phyloP scores from a whole-genome alignment of 805 yeast species.

The Metschnikowia hibisci region DNA sequence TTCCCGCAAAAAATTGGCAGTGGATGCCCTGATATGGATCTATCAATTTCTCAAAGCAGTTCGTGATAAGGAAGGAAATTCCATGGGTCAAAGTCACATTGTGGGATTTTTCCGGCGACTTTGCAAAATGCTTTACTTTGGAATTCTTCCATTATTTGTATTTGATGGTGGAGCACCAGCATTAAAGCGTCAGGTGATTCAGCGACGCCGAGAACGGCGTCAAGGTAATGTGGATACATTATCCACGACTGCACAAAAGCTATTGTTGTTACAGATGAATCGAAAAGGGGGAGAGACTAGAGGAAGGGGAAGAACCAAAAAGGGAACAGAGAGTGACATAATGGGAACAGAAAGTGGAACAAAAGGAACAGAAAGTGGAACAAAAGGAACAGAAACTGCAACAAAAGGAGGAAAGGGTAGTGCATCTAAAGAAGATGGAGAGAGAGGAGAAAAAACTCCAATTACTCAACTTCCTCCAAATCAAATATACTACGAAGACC shows the following conservation, averaged over 20 bases:
- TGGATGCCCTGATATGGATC: slow-evolving; percentile 98
- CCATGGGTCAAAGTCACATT: slow-evolving; percentile 75
- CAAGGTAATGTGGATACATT: slow-evolving; percentile 72
- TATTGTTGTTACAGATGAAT: slow-evolving; percentile 78
- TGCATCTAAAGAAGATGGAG: no score
- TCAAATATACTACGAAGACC: slow-evolving; percentile 24
- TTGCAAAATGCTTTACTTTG: slow-evolving; percentile 83
- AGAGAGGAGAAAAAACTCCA: no score
- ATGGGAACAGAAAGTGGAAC: slow-evolving; percentile 26
- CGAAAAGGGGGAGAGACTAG: slow-evolving; percentile 20
- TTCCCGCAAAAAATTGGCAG: slow-evolving; percentile 75
- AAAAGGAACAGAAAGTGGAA: background rate
- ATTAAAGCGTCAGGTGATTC: slow-evolving; percentile 74
- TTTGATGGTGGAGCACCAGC: slow-evolving; percentile 95
- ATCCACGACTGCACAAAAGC: slow-evolving; percentile 68
- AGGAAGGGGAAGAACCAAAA: slow-evolving; percentile 17
- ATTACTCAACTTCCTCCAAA: slow-evolving; percentile 3
- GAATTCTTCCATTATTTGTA: slow-evolving; percentile 84
- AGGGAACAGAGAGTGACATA: background rate
- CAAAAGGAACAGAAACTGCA: slow-evolving; percentile 24
- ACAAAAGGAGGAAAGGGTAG: no score
- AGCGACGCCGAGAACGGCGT: slow-evolving; percentile 65
- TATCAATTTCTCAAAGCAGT: slow-evolving; percentile 96
- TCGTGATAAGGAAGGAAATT: slow-evolving; percentile 77
- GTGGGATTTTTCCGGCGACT: slow-evolving; percentile 95